These are phyloP conservation scores for Botrytis hyacinthi DNA, from an alignment of 2,329 filamentous ascomycete genomes.

Conservation along the genomic window DNA sequence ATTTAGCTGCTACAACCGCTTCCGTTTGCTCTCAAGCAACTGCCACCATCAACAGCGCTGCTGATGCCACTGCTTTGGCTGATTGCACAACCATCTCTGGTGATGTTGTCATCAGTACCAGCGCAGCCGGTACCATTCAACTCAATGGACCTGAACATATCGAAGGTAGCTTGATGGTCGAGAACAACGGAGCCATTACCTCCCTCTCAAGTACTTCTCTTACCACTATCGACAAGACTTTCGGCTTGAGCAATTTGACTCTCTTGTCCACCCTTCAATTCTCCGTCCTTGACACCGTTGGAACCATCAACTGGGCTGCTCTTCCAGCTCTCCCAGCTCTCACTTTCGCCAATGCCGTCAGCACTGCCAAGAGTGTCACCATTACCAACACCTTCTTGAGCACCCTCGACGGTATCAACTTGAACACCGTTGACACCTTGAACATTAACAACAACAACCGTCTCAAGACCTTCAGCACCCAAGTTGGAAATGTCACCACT, in stretches of 20 bases:
- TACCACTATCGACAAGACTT: constrained; percentile 63
- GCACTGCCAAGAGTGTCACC: constrained; percentile 62
- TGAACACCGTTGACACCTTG: constrained; percentile 69
- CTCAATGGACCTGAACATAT: constrained; percentile 60
- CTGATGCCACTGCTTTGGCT: constrained; percentile 35
- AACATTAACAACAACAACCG: constrained; percentile 89
- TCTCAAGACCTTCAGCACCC: constrained; percentile 72
- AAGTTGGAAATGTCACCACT: constrained; percentile 72
- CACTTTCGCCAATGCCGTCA: constrained; percentile 60
- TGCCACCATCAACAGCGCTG: constrained; percentile 36
- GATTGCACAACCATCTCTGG: constrained; percentile 37
- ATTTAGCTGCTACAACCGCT: background rate
- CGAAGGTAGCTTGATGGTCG: constrained; percentile 55
- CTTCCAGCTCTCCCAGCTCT: constrained; percentile 62
- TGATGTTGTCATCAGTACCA: constrained; percentile 39
- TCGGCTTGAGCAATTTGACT: constrained; percentile 67
- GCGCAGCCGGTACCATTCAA: constrained; percentile 44
- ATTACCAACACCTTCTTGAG: constrained; percentile 86
- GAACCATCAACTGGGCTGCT: constrained; percentile 67
- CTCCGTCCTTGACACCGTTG: constrained; percentile 61
- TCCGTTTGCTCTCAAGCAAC: constrained; percentile 35
- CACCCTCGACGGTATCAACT: constrained; percentile 76
- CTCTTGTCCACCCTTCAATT: constrained; percentile 68
- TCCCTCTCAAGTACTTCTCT: constrained; percentile 62
- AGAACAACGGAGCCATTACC: constrained; percentile 63